phyloP scores from a whole-genome alignment of 148 eudicot species.

The Rhododendron kiyosumense region DNA sequence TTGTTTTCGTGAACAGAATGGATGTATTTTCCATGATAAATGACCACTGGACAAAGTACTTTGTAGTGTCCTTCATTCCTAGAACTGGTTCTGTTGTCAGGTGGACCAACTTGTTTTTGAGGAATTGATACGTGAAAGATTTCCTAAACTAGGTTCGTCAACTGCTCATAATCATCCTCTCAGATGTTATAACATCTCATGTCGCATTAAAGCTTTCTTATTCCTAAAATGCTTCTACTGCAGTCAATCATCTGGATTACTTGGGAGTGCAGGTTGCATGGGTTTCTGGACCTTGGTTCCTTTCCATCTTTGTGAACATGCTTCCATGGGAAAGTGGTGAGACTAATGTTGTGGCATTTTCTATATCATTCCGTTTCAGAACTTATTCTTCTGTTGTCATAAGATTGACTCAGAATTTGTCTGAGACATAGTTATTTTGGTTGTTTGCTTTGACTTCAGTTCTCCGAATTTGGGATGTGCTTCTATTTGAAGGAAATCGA shows the following conservation, averaged over 20 bases:
- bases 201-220: constrained; percentile 9
- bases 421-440: background rate
- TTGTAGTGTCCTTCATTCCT: constrained; percentile 1
- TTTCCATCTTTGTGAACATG: constrained; percentile 79
- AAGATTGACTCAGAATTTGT: background rate
- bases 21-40: background rate
- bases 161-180: constrained; percentile 10
- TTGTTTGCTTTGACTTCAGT: constrained; percentile 39
- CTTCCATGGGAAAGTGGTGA: constrained; percentile 99
- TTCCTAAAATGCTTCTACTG: constrained; percentile 25
- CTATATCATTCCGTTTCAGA: background rate
- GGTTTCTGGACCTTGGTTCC: constrained; percentile 94
- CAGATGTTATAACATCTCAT: background rate
- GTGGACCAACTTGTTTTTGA: constrained; percentile 96
- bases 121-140: constrained; percentile 80
- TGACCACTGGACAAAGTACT: background rate
- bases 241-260: constrained; percentile 94
- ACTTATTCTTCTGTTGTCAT: constrained; percentile 1
- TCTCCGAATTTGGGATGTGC: constrained; percentile 94
- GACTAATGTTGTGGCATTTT: constrained; percentile 13
- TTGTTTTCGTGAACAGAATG: background rate
- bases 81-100: constrained; percentile 28
- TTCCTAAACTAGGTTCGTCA: constrained; percentile 77
- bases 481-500: constrained; percentile 92
- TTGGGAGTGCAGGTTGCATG: constrained; percentile 92